Conservation (phyloP, 257 asterid genomes). For the Solanum medicagineum region DNA sequence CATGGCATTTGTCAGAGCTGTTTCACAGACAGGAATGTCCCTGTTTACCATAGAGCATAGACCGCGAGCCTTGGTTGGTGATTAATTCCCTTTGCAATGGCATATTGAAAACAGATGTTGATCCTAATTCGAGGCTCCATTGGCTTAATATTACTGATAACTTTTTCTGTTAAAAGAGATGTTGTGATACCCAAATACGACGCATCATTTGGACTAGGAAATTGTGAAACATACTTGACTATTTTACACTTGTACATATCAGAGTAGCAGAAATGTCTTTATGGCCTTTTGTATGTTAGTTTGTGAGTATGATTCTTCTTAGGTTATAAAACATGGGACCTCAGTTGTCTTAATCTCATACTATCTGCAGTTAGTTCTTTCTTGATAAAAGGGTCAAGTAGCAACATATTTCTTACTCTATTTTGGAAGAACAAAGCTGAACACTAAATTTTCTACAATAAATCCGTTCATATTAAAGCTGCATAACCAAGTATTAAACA, state of each 20-base stretch:
- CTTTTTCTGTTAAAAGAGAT: neutral
- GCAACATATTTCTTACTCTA: neutral
- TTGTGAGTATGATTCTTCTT: neutral
- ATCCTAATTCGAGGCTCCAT: neutral
- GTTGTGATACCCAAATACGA: neutral
- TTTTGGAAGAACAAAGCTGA: neutral
- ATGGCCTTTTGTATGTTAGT: neutral
- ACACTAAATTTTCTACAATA: neutral
- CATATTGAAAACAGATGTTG: neutral
- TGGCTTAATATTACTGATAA: neutral
- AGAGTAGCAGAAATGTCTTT: neutral
- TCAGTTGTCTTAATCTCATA: neutral
- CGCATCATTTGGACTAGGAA: neutral
- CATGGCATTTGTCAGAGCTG: conserved; percentile 85
- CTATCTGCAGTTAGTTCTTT: neutral
- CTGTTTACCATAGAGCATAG: conserved; percentile 65
- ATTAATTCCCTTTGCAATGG: conserved; percentile 10
- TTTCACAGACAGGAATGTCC: conserved; percentile 83
- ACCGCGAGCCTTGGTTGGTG: conserved; percentile 80
- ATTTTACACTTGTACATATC: neutral
- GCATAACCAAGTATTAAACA: neutral
- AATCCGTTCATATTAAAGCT: neutral
- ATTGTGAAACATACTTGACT: neutral
- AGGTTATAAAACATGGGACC: neutral
- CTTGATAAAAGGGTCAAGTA: neutral